These are phyloP conservation scores for Phlyctochytrium planicorne DNA, from an alignment of 192 early-diverging fungal species.

Conservation along the genomic window DNA sequence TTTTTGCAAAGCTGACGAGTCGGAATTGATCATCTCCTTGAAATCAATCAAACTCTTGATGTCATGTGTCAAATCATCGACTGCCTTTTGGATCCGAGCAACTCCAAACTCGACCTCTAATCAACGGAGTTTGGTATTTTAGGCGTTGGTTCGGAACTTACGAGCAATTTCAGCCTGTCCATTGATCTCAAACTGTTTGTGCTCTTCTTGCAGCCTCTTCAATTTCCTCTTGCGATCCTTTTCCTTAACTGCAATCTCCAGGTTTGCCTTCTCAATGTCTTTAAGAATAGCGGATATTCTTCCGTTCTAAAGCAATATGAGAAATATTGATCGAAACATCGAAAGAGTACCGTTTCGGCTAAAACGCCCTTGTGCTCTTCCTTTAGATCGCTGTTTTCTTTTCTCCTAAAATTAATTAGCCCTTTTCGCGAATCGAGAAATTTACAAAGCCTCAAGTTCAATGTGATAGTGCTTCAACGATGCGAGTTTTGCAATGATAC, in stretches of 20 bases:
- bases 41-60: conserved; percentile 22
- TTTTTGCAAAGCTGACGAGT: conserved; percentile 17
- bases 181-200: background rate
- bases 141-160: background rate
- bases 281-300: conserved; percentile 16
- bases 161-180: background rate
- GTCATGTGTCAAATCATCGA: conserved; percentile 17
- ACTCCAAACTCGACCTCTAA: conserved; percentile 13
- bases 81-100: conserved; percentile 18
- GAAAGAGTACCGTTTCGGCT: background rate
- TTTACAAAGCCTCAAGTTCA: conserved; percentile 20
- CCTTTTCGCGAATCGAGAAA: background rate
- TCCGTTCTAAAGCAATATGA: conserved; percentile 13
- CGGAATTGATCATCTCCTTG: conserved; percentile 20
- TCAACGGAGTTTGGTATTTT: background rate
- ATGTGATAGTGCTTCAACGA: conserved; percentile 25
- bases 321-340: background rate
- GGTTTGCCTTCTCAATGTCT: conserved; percentile 12
- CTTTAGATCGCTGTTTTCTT: conserved; percentile 23
- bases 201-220: conserved; percentile 6
- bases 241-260: conserved; percentile 14
- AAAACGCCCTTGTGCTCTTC: conserved; percentile 12
- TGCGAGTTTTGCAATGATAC: conserved; percentile 23
- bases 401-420: conserved; percentile 11
- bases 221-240: conserved; percentile 7